Base-by-base conservation (phyloP, 1,284 basidiomycete genomes). In the Apiotrichum laibachii region DNA sequence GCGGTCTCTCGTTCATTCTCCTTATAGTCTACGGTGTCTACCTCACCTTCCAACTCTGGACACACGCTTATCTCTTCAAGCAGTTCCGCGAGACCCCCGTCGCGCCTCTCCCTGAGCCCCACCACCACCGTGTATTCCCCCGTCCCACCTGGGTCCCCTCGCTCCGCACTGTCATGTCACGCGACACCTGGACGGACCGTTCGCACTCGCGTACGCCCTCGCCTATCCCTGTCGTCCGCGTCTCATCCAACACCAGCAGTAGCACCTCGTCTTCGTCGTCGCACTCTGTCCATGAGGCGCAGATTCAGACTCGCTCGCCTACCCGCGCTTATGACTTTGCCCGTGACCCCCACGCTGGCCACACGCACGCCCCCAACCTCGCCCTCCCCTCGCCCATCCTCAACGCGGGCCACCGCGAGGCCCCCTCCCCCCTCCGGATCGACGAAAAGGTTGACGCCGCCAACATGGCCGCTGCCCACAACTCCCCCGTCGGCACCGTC, bases 1-100 rank as follows among this genome's bases (percentile, higher is more conserved):
- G 81, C 53, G 85, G 84, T 35, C 81, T 80, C 42, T 74, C 76
- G 47, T 77, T 86, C 70, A 82, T 86, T 56, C 74, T 86, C 10
- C 80, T 87, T 37, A 72, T 83, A 50, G 82, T 85, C 65, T 86
- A 81, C 70, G 81, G 69, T 42, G 66, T 71, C 60, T 76, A 73
- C 65, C 67, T 75, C 53, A 67, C 66, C 1, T 76, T 72, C 68
- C 72, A 73, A 71, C 81, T 86, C 63, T 86, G 83, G 76, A 85
- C 84, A 64, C 85, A 86, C 70, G 82, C 83, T 33, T 83, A 85
- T 67, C 74, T 85, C 12, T 85, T 84, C 78, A 79, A 80, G 43
- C 66, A 69, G 13, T 62, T 64, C 8, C 63, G 68, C 10, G 64
- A 68, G 31, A 51, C 57, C 11, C 56, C 64, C 0, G 56, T 61